phyloP scores from a whole-genome alignment of 2,329 filamentous ascomycete genomes.

The Penicillium expansum region DNA sequence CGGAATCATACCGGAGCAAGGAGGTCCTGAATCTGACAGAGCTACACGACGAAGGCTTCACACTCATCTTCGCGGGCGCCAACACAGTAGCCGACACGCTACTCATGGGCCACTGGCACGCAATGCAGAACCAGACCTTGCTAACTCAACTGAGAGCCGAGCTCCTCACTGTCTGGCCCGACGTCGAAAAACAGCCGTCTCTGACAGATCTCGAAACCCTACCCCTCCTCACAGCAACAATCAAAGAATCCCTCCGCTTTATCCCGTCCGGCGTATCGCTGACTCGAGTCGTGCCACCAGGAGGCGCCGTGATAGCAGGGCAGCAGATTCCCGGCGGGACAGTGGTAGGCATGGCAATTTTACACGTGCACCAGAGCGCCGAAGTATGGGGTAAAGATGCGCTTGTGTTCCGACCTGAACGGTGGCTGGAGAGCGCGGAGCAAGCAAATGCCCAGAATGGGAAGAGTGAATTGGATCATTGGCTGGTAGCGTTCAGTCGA shows the following conservation, averaged over 20 bases:
- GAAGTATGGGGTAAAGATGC: background rate
- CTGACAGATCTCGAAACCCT: background rate
- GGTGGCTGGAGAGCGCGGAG: background rate
- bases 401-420: background rate
- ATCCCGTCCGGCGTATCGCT: background rate
- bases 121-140: background rate
- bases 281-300: background rate
- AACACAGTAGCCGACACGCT: conserved; percentile 11
- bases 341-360: background rate
- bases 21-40: conserved; percentile 5
- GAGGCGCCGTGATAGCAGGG: background rate
- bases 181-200: background rate
- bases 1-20: background rate
- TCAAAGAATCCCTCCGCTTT: background rate
- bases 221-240: background rate
- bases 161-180: background rate
- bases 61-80: conserved; percentile 11
- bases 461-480: background rate
- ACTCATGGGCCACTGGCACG: conserved; percentile 12
- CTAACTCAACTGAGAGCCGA: background rate
- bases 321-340: background rate
- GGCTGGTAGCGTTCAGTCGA: background rate
- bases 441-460: background rate
- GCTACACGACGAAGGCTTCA: conserved; percentile 12
- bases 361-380: background rate